Evolutionary conservation across 163 green algal species (phyloP).

Genomic region (Scenedesmus sp.): DNA sequence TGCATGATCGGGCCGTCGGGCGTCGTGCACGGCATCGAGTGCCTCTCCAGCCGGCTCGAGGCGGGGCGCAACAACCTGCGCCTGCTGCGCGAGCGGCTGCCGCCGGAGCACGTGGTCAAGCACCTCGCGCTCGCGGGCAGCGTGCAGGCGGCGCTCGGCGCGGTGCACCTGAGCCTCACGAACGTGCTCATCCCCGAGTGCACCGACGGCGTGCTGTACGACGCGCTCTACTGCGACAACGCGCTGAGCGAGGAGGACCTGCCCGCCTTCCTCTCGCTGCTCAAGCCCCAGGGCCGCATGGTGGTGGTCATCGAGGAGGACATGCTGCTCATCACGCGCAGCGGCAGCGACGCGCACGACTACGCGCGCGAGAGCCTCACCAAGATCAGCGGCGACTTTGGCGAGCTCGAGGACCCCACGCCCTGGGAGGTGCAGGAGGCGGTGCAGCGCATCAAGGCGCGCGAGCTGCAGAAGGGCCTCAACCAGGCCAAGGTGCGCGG

Average conservation of each 20-base stretch:
- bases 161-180: conserved; percentile 45
- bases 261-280: conserved; percentile 64
- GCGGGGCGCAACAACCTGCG: conserved; percentile 59
- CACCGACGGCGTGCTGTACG: conserved; percentile 61
- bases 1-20: conserved; percentile 56
- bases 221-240: conserved; percentile 69
- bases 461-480: conserved; percentile 56
- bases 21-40: conserved; percentile 65
- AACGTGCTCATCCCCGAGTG: conserved; percentile 73
- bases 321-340: conserved; percentile 61
- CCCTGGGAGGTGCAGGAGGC: conserved; percentile 72
- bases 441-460: conserved; percentile 63
- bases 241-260: conserved; percentile 65
- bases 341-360: conserved; percentile 54
- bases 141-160: conserved; percentile 40
- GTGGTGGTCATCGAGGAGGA: conserved; percentile 69
- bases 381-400: conserved; percentile 61
- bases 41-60: conserved; percentile 62
- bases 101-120: conserved; percentile 47
- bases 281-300: conserved; percentile 63
- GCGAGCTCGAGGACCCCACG: conserved; percentile 67
- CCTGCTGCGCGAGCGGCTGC: conserved; percentile 54
- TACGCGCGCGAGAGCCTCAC: conserved; percentile 54
- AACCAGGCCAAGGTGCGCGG: conserved; percentile 54
- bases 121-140: conserved; percentile 7